These are phyloP conservation scores for Crepidotus variabilis DNA, from an alignment of 768 basidiomycete genomes.

Conservation along the genomic window DNA sequence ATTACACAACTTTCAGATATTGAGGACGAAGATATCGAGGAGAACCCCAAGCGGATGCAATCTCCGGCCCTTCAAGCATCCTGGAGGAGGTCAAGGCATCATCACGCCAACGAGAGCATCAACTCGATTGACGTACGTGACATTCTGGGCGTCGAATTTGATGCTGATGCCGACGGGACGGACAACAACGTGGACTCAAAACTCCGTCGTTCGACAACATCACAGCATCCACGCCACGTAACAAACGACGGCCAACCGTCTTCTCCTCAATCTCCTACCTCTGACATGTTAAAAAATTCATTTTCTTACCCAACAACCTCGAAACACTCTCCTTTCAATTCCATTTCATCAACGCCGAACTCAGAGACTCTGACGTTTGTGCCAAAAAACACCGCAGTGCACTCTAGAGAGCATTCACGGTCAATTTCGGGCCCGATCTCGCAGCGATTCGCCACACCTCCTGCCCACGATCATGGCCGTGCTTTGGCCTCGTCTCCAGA, in stretches of 20 bases:
- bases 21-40: constrained; percentile 19
- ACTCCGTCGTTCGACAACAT: not conserved
- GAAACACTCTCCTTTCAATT: not conserved
- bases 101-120: constrained; percentile 30
- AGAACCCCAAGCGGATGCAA: constrained; percentile 5
- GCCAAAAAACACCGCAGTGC: not conserved
- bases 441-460: not conserved
- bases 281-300: not conserved
- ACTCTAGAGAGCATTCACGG: not conserved
- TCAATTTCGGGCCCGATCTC: not conserved
- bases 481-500: not conserved
- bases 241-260: not conserved
- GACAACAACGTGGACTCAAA: not conserved
- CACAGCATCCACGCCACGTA: not conserved
- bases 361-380: not conserved
- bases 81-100: constrained; percentile 11
- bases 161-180: constrained; percentile 3
- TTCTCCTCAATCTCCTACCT: not conserved
- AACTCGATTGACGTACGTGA: constrained; percentile 34
- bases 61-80: constrained; percentile 5
- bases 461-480: not conserved
- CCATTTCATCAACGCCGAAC: not conserved
- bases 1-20: constrained; percentile 22
- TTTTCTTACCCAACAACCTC: not conserved
- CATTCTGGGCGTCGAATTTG: constrained; percentile 14